phyloP scores from a whole-genome alignment of 1,284 basidiomycete species.

The Boletus mariae region DNA sequence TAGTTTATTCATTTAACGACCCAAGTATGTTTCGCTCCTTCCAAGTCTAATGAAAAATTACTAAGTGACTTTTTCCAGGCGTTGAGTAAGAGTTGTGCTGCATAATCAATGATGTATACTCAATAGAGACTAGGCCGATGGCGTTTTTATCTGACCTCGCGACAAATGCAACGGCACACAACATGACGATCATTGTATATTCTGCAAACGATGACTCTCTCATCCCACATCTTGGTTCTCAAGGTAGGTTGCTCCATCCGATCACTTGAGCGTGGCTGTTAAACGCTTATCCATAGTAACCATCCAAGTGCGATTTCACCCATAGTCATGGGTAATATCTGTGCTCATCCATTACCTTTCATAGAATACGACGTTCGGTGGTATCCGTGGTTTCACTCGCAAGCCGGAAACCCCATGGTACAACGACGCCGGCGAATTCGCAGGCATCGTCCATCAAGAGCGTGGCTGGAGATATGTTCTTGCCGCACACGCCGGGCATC shows the following conservation, averaged over 20 bases:
- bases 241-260: conserved; percentile 40
- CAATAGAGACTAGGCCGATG: conserved; percentile 46
- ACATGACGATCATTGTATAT: conserved; percentile 54
- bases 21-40: conserved; percentile 38
- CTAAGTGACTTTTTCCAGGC: conserved; percentile 33
- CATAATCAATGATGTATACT: conserved; percentile 3
- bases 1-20: conserved; percentile 31
- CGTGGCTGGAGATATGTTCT: conserved; percentile 64
- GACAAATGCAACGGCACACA: conserved; percentile 50
- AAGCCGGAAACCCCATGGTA: conserved; percentile 64
- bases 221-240: conserved; percentile 60
- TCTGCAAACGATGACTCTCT: conserved; percentile 69
- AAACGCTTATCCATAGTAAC: conserved; percentile 40
- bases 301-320: conserved; percentile 48
- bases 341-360: conserved; percentile 1
- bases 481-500: conserved; percentile 54
- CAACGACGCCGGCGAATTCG: conserved; percentile 55
- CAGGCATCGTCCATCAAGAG: conserved; percentile 70
- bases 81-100: conserved; percentile 39
- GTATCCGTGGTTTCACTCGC: conserved; percentile 65
- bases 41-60: background rate
- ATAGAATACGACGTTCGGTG: conserved; percentile 73
- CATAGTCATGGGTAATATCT: background rate
- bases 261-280: conserved; percentile 3
- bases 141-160: conserved; percentile 62